Conservation (phyloP, 2,329 filamentous ascomycete genomes). For the Periconia sp. region DNA sequence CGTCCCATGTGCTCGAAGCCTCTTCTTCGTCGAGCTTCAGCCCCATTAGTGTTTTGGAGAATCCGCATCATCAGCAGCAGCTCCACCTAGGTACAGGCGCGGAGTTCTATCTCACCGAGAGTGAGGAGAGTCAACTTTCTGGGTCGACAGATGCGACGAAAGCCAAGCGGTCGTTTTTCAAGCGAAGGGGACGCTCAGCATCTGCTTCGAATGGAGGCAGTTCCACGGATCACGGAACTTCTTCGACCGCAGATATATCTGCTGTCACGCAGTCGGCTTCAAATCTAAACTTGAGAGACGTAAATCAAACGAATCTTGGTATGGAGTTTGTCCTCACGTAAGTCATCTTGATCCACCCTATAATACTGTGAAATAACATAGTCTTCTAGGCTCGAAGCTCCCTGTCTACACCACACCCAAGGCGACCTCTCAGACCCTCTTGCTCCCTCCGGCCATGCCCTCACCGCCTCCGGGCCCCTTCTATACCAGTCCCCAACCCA, state of each 20-base stretch:
- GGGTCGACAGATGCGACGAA: neutral
- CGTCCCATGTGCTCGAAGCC: neutral
- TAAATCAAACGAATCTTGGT: constrained; percentile 22
- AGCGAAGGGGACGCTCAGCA: constrained; percentile 6
- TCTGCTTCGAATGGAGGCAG: constrained; percentile 3
- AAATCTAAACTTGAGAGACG: constrained; percentile 10
- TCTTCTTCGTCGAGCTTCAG: neutral
- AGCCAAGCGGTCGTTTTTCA: constrained; percentile 12
- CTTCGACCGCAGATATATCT: no score
- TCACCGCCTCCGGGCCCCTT: constrained; percentile 30
- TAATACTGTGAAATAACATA: constrained; percentile 4
- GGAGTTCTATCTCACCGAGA: constrained; percentile 16
- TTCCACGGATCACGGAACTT: neutral
- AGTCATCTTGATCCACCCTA: constrained; percentile 8
- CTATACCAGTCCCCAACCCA: constrained; percentile 18
- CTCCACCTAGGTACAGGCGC: constrained; percentile 7
- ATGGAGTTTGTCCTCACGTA: constrained; percentile 45
- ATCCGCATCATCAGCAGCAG: constrained; percentile 13
- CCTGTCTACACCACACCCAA: constrained; percentile 41
- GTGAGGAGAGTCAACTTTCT: constrained; percentile 10
- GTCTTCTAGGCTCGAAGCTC: constrained; percentile 34
- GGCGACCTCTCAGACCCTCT: constrained; percentile 12
- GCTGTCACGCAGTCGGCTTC: neutral
- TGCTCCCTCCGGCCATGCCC: constrained; percentile 28
- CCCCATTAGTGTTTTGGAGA: constrained; percentile 3